A percentile compares a stretch with the other conserved stretches of the same genome.
Conservation (phyloP, 2,329 filamentous ascomycete species). For the Talaromyces piceae region DNA sequence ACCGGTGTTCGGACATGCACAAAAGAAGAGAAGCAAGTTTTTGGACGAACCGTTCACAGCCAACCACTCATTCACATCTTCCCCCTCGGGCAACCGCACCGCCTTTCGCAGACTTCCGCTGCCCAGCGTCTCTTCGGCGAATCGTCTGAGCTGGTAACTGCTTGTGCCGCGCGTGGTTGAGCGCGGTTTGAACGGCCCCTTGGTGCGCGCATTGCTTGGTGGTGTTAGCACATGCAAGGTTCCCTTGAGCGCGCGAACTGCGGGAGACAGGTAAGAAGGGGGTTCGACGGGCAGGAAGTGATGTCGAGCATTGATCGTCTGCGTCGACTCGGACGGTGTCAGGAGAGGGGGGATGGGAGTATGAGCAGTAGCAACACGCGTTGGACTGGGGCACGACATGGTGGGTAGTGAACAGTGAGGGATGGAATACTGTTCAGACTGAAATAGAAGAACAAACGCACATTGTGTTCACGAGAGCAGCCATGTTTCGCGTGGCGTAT, state of each 20-base stretch:
- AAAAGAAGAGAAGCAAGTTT: background rate
- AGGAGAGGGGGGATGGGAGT: constrained; percentile 14
- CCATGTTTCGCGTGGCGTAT: constrained; percentile 43
- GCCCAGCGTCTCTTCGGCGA: constrained; percentile 93
- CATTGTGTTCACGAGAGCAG: constrained; percentile 76
- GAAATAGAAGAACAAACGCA: constrained; percentile 46
- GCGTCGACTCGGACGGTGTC: constrained; percentile 22
- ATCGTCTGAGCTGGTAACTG: constrained; percentile 91
- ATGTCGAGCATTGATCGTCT: constrained; percentile 26
- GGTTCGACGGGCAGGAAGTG: constrained; percentile 18
- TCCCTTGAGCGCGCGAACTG: constrained; percentile 30
- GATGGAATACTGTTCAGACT: constrained; percentile 12
- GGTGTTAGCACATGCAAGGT: constrained; percentile 33
- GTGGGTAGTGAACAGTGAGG: constrained; percentile 14
- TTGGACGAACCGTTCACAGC: constrained; percentile 79
- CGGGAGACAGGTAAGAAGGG: constrained; percentile 30
- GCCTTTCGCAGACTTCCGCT: constrained; percentile 93
- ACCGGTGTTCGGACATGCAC: background rate
- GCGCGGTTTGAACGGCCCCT: constrained; percentile 86
- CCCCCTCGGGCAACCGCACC: constrained; percentile 92
- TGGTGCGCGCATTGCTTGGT: constrained; percentile 72
- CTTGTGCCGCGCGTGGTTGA: constrained; percentile 76
- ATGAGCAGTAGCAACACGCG: constrained; percentile 9
- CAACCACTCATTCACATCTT: constrained; percentile 96
- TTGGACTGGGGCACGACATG: background rate